Evolutionary conservation across 2,329 filamentous ascomycete genomes (phyloP).

Genomic region (Fusarium paranaense): DNA sequence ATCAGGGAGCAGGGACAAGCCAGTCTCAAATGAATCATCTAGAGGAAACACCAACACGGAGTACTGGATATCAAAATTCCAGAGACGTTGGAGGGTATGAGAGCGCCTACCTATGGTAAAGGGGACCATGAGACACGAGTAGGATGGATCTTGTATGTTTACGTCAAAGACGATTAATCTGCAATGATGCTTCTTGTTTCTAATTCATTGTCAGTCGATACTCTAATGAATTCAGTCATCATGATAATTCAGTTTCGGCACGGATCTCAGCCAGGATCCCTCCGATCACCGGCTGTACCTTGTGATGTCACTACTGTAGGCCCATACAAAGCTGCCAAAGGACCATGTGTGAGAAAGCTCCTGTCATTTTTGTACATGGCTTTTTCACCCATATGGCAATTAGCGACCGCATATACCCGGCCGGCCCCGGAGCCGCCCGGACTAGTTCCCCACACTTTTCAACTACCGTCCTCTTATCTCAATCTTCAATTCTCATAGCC

Average conservation of each 20-base stretch:
- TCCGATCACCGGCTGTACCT: neutral
- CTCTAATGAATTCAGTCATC: neutral
- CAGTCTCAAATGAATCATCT: neutral
- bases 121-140: neutral
- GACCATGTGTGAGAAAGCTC: neutral
- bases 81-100: neutral
- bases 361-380: too few species aligned
- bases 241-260: neutral
- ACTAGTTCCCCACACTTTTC: neutral
- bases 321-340: neutral
- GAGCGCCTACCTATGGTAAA: neutral
- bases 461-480: neutral
- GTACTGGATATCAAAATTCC: neutral
- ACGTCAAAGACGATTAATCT: neutral
- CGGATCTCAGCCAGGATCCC: neutral
- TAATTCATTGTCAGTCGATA: neutral
- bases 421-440: neutral
- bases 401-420: neutral
- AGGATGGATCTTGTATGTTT: neutral
- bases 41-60: neutral
- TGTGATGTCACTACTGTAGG: neutral
- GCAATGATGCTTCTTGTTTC: neutral
- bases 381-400: too few species aligned
- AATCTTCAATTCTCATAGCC: neutral
- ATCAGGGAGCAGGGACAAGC: neutral